These are phyloP conservation scores for Cladosporium velox DNA, from an alignment of 2,329 filamentous ascomycete species.

Conservation along the genomic window DNA sequence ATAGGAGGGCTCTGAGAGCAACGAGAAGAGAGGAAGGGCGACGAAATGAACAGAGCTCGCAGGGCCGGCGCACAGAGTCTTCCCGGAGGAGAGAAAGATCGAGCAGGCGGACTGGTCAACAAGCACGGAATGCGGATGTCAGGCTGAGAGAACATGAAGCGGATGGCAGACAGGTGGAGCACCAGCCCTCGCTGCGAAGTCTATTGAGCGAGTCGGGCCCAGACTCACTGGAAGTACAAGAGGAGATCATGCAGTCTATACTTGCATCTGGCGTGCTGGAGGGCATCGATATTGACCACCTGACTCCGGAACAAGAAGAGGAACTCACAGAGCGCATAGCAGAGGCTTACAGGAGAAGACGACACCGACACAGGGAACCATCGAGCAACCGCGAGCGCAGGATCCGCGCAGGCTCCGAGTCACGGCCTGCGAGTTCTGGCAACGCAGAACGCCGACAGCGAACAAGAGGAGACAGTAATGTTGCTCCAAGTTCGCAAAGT, in stretches of 20 bases:
- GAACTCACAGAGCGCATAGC: conserved; percentile 89
- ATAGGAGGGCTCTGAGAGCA: conserved; percentile 17
- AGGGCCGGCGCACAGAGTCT: background rate
- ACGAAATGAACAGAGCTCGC: conserved; percentile 16
- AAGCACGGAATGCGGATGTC: conserved; percentile 23
- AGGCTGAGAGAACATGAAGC: conserved; percentile 26
- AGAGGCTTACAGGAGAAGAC: conserved; percentile 72
- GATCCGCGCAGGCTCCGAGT: conserved; percentile 5
- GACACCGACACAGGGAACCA: conserved; percentile 60
- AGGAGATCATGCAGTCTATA: conserved; percentile 86
- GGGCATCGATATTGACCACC: conserved; percentile 83
- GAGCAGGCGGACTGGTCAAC: conserved; percentile 25
- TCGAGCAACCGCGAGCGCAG: conserved; percentile 31
- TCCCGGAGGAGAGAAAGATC: conserved; percentile 23
- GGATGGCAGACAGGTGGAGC: conserved; percentile 61
- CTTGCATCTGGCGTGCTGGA: conserved; percentile 84
- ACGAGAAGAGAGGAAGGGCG: conserved; percentile 22
- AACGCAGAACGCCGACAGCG: conserved; percentile 15
- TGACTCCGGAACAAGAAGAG: conserved; percentile 81
- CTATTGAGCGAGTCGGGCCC: conserved; percentile 78
- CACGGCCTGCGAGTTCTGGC: conserved; percentile 15
- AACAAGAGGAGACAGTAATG: conserved; percentile 10
- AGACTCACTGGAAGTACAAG: conserved; percentile 76
- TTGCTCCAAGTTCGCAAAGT: conserved; percentile 11
- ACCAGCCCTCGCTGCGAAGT: conserved; percentile 85